These are phyloP conservation scores for Thuja plicata DNA, from an alignment of 83 land plant species.

Conservation along the genomic window DNA sequence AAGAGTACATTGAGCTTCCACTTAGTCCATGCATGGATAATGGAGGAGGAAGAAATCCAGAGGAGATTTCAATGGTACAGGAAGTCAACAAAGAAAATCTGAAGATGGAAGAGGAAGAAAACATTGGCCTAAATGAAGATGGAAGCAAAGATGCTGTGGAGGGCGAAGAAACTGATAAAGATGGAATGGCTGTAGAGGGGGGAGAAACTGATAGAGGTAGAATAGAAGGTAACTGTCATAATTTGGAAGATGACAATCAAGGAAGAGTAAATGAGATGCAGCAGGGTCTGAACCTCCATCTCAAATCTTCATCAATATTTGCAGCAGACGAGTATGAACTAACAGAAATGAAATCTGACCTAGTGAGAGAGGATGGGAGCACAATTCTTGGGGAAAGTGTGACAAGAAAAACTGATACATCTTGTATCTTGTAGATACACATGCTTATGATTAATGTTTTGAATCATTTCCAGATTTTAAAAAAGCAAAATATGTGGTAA, in stretches of 20 bases:
- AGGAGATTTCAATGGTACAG: not conserved
- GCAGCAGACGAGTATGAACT: not conserved
- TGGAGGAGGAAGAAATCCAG: not conserved
- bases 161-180: not conserved
- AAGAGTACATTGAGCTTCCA: constrained; percentile 10
- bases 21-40: not conserved
- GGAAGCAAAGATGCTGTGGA: not conserved
- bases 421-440: not conserved
- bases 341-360: not conserved
- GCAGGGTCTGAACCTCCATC: not conserved
- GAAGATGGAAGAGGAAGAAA: not conserved
- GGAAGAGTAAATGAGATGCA: not conserved
- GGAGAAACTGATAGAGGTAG: not conserved
- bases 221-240: not conserved
- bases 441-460: not conserved
- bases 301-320: not conserved
- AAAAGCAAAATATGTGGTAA: not conserved
- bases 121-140: not conserved
- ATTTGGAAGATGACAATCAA: not conserved
- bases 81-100: not conserved
- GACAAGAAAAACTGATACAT: not conserved
- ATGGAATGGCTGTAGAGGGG: not conserved
- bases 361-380: not conserved
- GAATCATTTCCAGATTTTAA: not conserved
- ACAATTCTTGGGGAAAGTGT: not conserved